Conservation (phyloP, 129 eudicot species). For the Scalesia atractyloides region DNA sequence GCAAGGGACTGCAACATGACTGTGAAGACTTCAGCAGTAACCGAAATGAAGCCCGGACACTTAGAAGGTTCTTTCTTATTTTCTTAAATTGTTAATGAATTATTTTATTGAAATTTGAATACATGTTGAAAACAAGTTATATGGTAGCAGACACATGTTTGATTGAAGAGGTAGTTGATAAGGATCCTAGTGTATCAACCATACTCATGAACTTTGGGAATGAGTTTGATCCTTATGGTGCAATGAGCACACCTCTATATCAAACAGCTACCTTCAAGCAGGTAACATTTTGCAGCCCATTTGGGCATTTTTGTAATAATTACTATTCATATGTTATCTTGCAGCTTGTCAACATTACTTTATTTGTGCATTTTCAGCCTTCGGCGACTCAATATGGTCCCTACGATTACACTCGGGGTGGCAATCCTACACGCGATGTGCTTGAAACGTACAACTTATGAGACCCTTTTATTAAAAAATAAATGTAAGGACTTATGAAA, state of each 20-base stretch:
- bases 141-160: slow-evolving; percentile 31
- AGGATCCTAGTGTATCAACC: slow-evolving; percentile 83
- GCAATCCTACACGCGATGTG: slow-evolving; percentile 91
- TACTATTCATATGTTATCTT: background rate
- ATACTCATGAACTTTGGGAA: slow-evolving; percentile 84
- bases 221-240: slow-evolving; percentile 82
- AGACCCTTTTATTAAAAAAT: too few species aligned
- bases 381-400: slow-evolving; percentile 79
- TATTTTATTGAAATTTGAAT: too few species aligned
- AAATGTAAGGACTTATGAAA: too few species aligned
- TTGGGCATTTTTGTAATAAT: background rate
- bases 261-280: slow-evolving; percentile 97
- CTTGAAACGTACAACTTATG: slow-evolving; percentile 61
- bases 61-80: slow-evolving; percentile 40
- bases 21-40: slow-evolving; percentile 45
- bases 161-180: slow-evolving; percentile 14
- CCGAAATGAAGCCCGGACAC: slow-evolving; percentile 42
- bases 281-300: slow-evolving; percentile 32
- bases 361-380: slow-evolving; percentile 50
- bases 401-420: slow-evolving; percentile 95
- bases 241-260: slow-evolving; percentile 85
- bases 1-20: slow-evolving; percentile 61
- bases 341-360: background rate
- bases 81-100: too few species aligned
- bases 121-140: background rate